These are phyloP conservation scores for Atalantia buxifolia DNA, from an alignment of 345 rosid genomes.

Conservation along the genomic window DNA sequence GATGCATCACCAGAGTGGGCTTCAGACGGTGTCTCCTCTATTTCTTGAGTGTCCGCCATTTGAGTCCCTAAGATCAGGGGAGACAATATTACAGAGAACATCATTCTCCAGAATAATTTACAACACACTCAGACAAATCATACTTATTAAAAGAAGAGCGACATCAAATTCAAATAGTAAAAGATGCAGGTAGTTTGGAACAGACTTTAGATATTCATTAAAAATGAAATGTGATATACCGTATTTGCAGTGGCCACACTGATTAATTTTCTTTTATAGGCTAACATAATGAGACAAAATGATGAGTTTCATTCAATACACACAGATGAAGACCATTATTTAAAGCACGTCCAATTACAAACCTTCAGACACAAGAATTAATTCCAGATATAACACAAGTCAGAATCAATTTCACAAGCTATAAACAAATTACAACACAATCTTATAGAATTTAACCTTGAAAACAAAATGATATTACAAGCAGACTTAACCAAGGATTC, in stretches of 20 bases:
- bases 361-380: not conserved
- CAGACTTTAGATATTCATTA: not conserved
- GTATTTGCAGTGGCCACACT: not conserved
- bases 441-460: not conserved
- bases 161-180: not conserved
- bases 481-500: not conserved
- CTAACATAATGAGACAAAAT: not conserved
- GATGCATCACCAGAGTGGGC: conserved; percentile 21
- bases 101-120: not conserved
- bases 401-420: not conserved
- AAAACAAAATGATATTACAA: not conserved
- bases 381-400: not conserved
- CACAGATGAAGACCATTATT: not conserved
- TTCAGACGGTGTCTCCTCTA: conserved; percentile 22
- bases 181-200: not conserved
- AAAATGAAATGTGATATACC: not conserved
- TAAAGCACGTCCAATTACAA: not conserved
- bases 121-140: not conserved
- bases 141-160: not conserved
- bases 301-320: not conserved
- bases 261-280: not conserved
- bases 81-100: not conserved
- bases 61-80: conserved; percentile 1
- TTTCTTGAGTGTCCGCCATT: conserved; percentile 43
- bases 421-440: not conserved